A percentile compares a stretch with the other conserved stretches of the same genome.
phyloP scores from a whole-genome alignment of 2,329 filamentous ascomycete genomes.

The Cladosporium velox region DNA sequence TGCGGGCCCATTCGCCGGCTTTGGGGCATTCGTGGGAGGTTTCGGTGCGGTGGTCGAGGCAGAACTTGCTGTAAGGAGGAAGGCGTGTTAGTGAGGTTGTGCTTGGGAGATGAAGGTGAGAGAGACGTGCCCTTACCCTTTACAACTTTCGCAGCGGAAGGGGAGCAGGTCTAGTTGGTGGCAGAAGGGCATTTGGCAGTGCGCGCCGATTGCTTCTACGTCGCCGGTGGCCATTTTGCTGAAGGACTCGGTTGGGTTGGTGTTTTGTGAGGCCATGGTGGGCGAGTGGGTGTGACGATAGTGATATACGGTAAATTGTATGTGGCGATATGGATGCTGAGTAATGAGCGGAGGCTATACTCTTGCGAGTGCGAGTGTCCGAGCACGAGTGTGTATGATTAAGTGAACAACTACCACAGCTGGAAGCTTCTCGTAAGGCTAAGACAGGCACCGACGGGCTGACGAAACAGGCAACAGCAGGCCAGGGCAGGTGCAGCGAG shows the following conservation, averaged over 20 bases:
- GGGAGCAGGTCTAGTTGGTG: constrained; percentile 95
- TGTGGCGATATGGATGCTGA: constrained; percentile 14
- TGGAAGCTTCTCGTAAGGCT: constrained; percentile 19
- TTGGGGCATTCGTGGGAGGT: constrained; percentile 70
- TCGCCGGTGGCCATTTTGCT: constrained; percentile 75
- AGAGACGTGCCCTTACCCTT: constrained; percentile 43
- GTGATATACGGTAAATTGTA: constrained; percentile 2
- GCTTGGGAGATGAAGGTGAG: neutral
- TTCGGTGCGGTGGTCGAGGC: constrained; percentile 91
- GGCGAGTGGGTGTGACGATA: neutral
- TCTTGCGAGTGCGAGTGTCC: neutral
- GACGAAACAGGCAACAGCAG: neutral
- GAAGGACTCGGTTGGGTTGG: constrained; percentile 56
- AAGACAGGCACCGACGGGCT: constrained; percentile 1
- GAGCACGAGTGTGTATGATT: neutral
- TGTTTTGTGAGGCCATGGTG: constrained; percentile 48
- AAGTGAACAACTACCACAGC: neutral
- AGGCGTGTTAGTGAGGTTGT: constrained; percentile 17
- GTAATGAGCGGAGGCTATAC: neutral
- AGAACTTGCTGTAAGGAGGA: constrained; percentile 56
- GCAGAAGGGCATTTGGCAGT: constrained; percentile 91
- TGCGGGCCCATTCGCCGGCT: constrained; percentile 62
- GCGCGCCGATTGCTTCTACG: constrained; percentile 80
- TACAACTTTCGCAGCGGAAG: constrained; percentile 89
- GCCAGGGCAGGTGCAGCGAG: constrained; percentile 1